Base-by-base conservation (phyloP, 495 filamentous ascomycete species). In the Hypoxylon rickii region DNA sequence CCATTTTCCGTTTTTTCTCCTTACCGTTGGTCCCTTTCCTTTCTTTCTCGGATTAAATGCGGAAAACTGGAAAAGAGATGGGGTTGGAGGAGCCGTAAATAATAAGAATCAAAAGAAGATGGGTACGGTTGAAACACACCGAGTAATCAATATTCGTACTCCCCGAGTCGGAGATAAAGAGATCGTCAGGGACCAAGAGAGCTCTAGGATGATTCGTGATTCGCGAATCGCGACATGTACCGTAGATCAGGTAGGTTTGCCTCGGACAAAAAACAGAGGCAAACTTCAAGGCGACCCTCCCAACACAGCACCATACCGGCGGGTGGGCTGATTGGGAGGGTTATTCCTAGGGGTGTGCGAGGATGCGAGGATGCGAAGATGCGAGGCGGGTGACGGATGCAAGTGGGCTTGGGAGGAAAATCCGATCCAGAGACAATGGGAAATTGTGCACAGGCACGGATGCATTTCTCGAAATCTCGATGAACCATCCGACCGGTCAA, bases 371-470 rank as follows among this genome's bases (percentile, higher is more conserved):
- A 7, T n/a, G 13, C 2, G 10, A 12, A 34, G 11, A 17, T 3
- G 13, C 11, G 2, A 3, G 15, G 0, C 24, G 10, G 26, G 6
- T 42, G 48, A 43, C 37, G 33, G 37, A 20, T 42, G 19, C 1
- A 6, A 3, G 29, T 17, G 17, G 41, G 6, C 6, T 26, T 19
- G 32, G 32, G 32, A 18, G 26, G 18, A 38, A 31, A 62, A 62
- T 62, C 37, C 58, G 42, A 62, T 62, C 33, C 52, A 36, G 51
- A 57, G 29, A 52, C 31, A 26, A 62, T 62, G 58, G 58, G 58
- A 62, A 56, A 50, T 42, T 29, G 20, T 43, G 18, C 13, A 38
- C 19, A 20, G 31, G 15, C 45, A 42, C 36, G 17, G 34, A 42
- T 50, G 46, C 19, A 17, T 18, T 62, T 56, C 22, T 57, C 37